Conservation (phyloP, 352 stramenopile species). For the Phytophthora europaea region DNA sequence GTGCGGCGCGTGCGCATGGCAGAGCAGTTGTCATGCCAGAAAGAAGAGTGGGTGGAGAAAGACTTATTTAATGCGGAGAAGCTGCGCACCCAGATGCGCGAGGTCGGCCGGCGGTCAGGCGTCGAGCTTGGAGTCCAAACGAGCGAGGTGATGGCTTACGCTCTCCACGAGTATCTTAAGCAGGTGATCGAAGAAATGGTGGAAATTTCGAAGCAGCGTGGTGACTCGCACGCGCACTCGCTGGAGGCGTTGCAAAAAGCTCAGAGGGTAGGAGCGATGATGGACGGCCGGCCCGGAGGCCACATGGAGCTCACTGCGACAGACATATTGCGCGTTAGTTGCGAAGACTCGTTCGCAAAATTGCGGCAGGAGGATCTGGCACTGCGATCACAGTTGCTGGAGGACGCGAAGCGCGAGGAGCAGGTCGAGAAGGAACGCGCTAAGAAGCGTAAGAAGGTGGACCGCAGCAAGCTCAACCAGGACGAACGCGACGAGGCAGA, state of each 20-base stretch:
- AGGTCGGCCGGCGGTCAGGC: slow-evolving; percentile 54
- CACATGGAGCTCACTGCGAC: slow-evolving; percentile 73
- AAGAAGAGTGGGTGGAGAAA: slow-evolving; percentile 83
- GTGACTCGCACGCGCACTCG: slow-evolving; percentile 59
- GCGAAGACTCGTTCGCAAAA: slow-evolving; percentile 80
- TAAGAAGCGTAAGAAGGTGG: slow-evolving; percentile 91
- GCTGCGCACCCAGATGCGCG: slow-evolving; percentile 67
- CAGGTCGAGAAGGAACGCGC: slow-evolving; percentile 78
- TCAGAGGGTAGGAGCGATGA: slow-evolving; percentile 31
- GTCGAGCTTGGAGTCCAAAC: slow-evolving; percentile 65
- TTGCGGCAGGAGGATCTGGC: slow-evolving; percentile 74
- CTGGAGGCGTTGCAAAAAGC: slow-evolving; percentile 63
- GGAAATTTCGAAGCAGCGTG: slow-evolving; percentile 78
- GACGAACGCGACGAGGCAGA: slow-evolving; percentile 88
- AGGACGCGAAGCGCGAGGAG: slow-evolving; percentile 86
- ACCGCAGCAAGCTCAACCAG: slow-evolving; percentile 78
- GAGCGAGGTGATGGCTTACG: slow-evolving; percentile 86
- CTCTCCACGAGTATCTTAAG: slow-evolving; percentile 88
- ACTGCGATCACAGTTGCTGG: slow-evolving; percentile 67
- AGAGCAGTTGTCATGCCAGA: slow-evolving; percentile 72
- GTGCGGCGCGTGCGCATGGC: slow-evolving; percentile 43
- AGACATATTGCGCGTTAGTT: slow-evolving; percentile 88
- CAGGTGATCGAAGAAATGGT: slow-evolving; percentile 91
- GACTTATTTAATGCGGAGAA: slow-evolving; percentile 84
- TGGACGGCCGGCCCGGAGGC: slow-evolving; percentile 20